Conservation (phyloP, 139 green algal genomes). For the Chlamydomonas schloesseri region DNA sequence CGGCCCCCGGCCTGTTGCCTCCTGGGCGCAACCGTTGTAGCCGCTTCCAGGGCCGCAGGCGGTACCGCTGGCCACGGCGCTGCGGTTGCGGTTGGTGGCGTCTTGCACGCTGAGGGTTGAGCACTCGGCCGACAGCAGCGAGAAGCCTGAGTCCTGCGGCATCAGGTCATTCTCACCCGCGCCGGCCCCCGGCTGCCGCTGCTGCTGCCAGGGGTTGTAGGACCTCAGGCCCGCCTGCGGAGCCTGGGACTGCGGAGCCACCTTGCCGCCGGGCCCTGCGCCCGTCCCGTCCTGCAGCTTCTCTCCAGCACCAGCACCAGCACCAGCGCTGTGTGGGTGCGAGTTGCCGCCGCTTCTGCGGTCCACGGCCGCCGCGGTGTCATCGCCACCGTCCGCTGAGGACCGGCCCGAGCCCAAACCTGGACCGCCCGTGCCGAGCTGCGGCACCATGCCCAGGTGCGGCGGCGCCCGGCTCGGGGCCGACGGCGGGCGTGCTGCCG, state of each 20-base stretch:
- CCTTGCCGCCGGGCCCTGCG: background rate
- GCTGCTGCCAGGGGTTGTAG: slow-evolving; percentile 13
- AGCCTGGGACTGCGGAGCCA: too few species aligned
- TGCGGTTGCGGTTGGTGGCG: background rate
- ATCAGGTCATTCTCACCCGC: background rate
- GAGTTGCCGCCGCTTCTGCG: background rate
- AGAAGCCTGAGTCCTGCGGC: background rate
- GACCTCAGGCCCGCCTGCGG: background rate
- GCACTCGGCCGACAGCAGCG: background rate
- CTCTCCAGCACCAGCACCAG: too few species aligned
- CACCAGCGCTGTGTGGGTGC: background rate
- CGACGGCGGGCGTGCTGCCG: too few species aligned
- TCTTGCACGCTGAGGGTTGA: background rate
- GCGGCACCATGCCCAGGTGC: background rate
- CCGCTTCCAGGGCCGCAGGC: too few species aligned
- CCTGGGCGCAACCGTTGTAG: too few species aligned
- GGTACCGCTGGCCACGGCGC: too few species aligned
- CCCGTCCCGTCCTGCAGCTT: background rate
- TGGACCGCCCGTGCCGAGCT: background rate
- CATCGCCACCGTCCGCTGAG: background rate
- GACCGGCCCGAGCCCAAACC: background rate
- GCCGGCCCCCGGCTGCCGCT: too few species aligned
- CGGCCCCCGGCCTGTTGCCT: background rate
- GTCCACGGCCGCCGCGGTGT: background rate
- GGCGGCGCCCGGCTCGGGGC: background rate